phyloP scores from a whole-genome alignment of 805 yeast species.

The Candida ficus region DNA sequence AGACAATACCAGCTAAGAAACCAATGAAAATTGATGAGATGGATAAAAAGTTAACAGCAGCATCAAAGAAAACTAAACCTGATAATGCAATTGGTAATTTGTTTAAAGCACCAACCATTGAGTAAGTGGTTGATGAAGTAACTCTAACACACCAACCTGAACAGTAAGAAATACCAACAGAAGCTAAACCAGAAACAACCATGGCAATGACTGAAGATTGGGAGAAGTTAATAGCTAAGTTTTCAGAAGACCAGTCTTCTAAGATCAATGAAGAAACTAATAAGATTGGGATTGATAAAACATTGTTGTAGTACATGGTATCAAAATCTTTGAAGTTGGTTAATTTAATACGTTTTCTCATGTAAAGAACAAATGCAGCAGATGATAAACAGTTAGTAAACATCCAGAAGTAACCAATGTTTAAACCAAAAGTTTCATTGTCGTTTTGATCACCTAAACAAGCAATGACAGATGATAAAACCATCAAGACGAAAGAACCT shows the following conservation, averaged over 20 bases:
- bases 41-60: constrained; percentile 89
- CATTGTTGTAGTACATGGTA: constrained; percentile 97
- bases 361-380: constrained; percentile 86
- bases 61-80: constrained; percentile 92
- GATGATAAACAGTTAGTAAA: constrained; percentile 88
- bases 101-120: constrained; percentile 99
- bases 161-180: constrained; percentile 97
- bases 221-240: constrained; percentile 69
- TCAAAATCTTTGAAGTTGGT: constrained; percentile 95
- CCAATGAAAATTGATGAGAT: constrained; percentile 90
- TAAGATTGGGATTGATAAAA: constrained; percentile 87
- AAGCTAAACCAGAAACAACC: constrained; percentile 88
- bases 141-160: constrained; percentile 99
- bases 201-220: constrained; percentile 69
- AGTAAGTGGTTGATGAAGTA: constrained; percentile 95
- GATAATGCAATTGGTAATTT: constrained; percentile 95
- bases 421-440: constrained; percentile 33
- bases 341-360: constrained; percentile 97
- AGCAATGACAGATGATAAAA: constrained; percentile 92
- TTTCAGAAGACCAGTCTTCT: constrained; percentile 91
- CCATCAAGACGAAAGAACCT: constrained; percentile 87
- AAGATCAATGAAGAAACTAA: constrained; percentile 66
- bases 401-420: constrained; percentile 96
- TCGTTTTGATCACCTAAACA: constrained; percentile 72
- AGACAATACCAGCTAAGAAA: constrained; percentile 91